Conservation (phyloP, 2,329 filamentous ascomycete genomes). For the Fusarium zealandicum region DNA sequence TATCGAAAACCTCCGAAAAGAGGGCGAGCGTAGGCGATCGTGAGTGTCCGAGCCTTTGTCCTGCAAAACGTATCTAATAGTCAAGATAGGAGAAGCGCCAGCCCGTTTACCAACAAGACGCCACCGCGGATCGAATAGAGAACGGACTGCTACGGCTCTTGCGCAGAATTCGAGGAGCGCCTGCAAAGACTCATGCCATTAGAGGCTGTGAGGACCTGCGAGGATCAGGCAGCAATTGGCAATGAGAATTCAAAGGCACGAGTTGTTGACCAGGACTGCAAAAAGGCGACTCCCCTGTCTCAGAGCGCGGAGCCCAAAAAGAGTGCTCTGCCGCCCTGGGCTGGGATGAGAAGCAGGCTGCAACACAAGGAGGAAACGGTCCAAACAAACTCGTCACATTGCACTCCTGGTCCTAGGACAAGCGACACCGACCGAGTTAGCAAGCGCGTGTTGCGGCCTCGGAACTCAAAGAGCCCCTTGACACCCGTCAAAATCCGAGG, state of each 20-base stretch:
- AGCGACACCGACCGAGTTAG: background rate
- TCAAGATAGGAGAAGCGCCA: conserved; percentile 47
- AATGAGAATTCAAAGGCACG: background rate
- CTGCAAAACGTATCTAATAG: conserved; percentile 24
- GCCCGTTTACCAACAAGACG: conserved; percentile 50
- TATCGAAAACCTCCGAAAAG: conserved; percentile 85
- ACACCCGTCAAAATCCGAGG: conserved; percentile 28
- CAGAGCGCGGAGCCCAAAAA: background rate
- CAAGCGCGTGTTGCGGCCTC: conserved; percentile 15
- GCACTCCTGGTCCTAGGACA: conserved; percentile 4
- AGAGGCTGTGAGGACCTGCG: background rate
- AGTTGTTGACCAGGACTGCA: background rate
- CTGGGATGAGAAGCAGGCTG: conserved; percentile 15
- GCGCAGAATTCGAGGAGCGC: conserved; percentile 41
- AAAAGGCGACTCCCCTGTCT: background rate
- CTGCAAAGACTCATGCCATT: conserved; percentile 21
- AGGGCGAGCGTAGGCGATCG: conserved; percentile 85
- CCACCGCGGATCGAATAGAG: conserved; percentile 54
- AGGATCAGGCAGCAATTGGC: background rate
- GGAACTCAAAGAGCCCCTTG: background rate
- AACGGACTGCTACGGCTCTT: conserved; percentile 45
- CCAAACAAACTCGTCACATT: background rate
- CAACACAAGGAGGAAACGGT: conserved; percentile 2
- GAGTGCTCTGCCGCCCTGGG: conserved; percentile 17
- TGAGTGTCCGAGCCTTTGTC: conserved; percentile 54